Percentiles rank a stretch among this genome's conserved stretches.
These are phyloP conservation scores for Jackrogersella minutella DNA, from an alignment of 495 filamentous ascomycete genomes.

Conservation along the genomic window DNA sequence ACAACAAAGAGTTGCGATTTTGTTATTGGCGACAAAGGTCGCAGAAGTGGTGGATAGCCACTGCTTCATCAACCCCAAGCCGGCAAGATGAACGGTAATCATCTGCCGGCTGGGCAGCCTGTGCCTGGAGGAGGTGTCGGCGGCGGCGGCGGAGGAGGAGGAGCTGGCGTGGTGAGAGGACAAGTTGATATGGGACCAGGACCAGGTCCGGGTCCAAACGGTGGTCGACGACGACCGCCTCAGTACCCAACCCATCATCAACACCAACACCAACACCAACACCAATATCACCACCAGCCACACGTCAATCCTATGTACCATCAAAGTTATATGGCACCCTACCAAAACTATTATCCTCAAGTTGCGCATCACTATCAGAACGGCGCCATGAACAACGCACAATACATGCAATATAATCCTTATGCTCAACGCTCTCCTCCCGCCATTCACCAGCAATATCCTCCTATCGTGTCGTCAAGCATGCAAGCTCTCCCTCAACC, in stretches of 20 bases:
- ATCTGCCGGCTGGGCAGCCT: conserved; percentile 70
- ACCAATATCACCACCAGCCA: conserved; percentile 41
- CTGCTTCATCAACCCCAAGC: conserved; percentile 59
- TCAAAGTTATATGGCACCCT: conserved; percentile 49
- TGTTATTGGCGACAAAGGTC: conserved; percentile 26
- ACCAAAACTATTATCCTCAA: conserved; percentile 50
- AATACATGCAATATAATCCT: conserved; percentile 53
- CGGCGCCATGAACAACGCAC: conserved; percentile 43
- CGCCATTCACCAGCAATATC: conserved; percentile 52
- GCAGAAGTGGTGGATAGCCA: conserved; percentile 55
- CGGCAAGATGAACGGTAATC: conserved; percentile 69
- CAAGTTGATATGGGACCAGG: conserved; percentile 53
- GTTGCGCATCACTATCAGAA: conserved; percentile 55
- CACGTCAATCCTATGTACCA: conserved; percentile 46
- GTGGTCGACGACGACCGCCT: conserved; percentile 41
- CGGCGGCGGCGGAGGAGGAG: conserved; percentile 26
- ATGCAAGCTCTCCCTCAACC: conserved; percentile 45
- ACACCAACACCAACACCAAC: conserved; percentile 46
- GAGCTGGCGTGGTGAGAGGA: conserved; percentile 30
- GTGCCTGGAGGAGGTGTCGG: conserved; percentile 53
- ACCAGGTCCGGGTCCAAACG: conserved; percentile 35
- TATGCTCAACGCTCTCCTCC: conserved; percentile 49
- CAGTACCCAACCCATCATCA: conserved; percentile 46
- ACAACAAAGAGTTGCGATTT: conserved; percentile 11
- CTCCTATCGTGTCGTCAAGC: conserved; percentile 49